Evolutionary conservation across 345 rosid species (phyloP), one percentile per base, ranked within the genome.

Genomic region (Citrus inodora): DNA sequence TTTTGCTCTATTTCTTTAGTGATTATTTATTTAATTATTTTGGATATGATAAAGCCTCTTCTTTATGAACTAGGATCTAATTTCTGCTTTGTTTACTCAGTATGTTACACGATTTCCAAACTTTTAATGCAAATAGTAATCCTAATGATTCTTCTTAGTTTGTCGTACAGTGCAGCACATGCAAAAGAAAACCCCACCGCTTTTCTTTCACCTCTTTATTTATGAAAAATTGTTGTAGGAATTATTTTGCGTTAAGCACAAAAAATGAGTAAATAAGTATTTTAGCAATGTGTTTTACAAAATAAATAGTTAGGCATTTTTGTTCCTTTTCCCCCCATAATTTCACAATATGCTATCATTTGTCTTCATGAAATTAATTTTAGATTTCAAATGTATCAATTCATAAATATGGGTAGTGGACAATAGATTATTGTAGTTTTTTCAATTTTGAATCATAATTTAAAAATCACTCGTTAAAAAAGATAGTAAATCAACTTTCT

Each of bases 1-100:
- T 86, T 81, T 82, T 76, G 72, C 82, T 85, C 80, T 67, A 32
- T 30, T 74, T 59, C 59, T 66, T 75, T 46, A 48, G 64, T 76
- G 75, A 74, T 71, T 22, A 55, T 55, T 72, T 4, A 21, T 55
- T 46, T 53, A 21, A 28, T 30, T 71, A 32, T 32, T 55, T 66
- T 22, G 32, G 27, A 63, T 73, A 72, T 25, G 28, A 76, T 72
- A 48, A 10, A 27, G 17, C 11, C 24, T 19, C 42, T 60, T 71
- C 9, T 3, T 56, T 37, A 3, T 33, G 67, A 42, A 68, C 51
- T 70, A 62, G 77, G 82, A 78, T 82, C 80, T 82, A 42, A 82
- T 62, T 40, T 64, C 51, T 53, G 5, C 58, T 53, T 53, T 17
- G 58, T 17, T 17, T 5, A 62, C 14, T 59, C 76, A 35, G 46